Conservation (phyloP, 78 protist genomes). For the Polysphondylium violaceum region DNA sequence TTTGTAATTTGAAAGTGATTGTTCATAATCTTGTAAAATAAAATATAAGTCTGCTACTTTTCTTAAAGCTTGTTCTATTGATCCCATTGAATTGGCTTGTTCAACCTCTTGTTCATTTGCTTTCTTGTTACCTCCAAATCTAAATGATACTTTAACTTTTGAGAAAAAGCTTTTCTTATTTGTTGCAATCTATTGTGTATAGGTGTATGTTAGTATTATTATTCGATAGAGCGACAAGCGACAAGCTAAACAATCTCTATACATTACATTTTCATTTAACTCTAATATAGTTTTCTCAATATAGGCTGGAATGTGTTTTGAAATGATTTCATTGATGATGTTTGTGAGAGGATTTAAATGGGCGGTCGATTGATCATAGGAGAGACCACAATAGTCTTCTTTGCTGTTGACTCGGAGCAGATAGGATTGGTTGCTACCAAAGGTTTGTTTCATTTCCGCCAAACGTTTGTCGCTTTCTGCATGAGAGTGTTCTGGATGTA, state of each 20-base stretch:
- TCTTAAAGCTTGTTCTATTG: conserved; percentile 43
- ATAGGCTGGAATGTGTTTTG: conserved; percentile 63
- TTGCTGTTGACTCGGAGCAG: conserved; percentile 33
- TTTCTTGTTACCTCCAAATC: conserved; percentile 64
- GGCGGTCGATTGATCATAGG: conserved; percentile 47
- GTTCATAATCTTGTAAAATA: conserved; percentile 66
- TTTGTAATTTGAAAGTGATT: conserved; percentile 52
- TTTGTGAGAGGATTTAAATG: conserved; percentile 14
- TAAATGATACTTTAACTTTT: conserved; percentile 62
- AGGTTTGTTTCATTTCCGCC: conserved; percentile 62
- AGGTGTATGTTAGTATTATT: background rate
- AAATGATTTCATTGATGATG: conserved; percentile 32
- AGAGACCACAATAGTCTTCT: conserved; percentile 76
- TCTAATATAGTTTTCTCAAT: conserved; percentile 51
- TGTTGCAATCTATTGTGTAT: conserved; percentile 35
- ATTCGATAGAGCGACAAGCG: background rate
- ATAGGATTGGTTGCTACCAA: conserved; percentile 1
- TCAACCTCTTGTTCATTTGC: conserved; percentile 22
- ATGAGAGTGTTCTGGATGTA: conserved; percentile 59
- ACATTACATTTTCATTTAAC: conserved; percentile 48
- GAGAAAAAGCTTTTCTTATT: conserved; percentile 71
- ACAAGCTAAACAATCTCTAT: background rate
- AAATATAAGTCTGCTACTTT: conserved; percentile 52
- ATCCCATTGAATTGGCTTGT: background rate
- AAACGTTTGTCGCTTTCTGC: conserved; percentile 52